These are phyloP conservation scores for Septoria linicola DNA, from an alignment of 2,329 filamentous ascomycete genomes.

Conservation along the genomic window DNA sequence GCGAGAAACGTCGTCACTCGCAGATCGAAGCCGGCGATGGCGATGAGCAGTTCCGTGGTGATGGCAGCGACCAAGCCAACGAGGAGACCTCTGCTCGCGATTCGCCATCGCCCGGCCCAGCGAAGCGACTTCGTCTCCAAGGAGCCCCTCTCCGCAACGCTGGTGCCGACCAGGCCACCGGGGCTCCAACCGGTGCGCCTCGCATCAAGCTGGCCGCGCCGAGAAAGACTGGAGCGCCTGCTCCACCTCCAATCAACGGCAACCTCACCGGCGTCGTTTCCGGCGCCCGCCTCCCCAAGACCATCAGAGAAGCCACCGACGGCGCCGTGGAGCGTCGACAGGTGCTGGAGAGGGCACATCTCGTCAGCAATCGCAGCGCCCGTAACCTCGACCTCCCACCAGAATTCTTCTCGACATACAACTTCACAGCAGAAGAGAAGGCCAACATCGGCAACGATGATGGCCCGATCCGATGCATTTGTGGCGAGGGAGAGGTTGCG, in stretches of 20 bases:
- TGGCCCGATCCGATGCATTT: conserved; percentile 32
- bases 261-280: conserved; percentile 19
- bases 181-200: background rate
- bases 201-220: background rate
- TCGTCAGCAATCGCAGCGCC: conserved; percentile 1
- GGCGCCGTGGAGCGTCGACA: conserved; percentile 22
- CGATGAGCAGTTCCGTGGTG: background rate
- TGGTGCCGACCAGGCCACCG: background rate
- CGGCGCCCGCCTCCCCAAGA: conserved; percentile 26
- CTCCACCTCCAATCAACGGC: background rate
- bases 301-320: conserved; percentile 23
- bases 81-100: background rate
- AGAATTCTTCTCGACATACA: conserved; percentile 30
- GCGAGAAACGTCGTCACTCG: conserved; percentile 10
- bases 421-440: conserved; percentile 22
- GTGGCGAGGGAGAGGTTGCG: conserved; percentile 26
- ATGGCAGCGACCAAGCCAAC: conserved; percentile 5
- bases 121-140: background rate
- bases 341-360: conserved; percentile 19
- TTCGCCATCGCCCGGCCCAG: background rate
- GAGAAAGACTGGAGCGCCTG: background rate
- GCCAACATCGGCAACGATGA: conserved; percentile 10
- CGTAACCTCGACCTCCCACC: conserved; percentile 27
- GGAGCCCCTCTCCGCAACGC: background rate
- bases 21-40: background rate